Conservation (phyloP, 148 eudicot species). For the Vaccinium corymbosum region DNA sequence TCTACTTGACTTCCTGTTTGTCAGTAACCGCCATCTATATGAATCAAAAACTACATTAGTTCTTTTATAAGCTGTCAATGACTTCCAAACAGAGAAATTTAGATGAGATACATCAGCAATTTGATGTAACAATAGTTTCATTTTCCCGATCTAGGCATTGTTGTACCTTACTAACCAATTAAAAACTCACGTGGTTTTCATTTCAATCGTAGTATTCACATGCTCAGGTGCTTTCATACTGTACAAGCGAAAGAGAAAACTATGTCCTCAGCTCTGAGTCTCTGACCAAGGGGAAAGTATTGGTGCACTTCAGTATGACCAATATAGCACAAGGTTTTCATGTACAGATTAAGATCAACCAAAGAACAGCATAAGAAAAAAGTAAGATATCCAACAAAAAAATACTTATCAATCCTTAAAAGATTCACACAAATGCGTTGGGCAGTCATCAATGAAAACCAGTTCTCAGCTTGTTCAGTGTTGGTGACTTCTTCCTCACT, state of each 20-base stretch:
- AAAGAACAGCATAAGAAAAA: background rate
- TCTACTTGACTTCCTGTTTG: background rate
- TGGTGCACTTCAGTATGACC: background rate
- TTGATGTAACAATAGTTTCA: background rate
- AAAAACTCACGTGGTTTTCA: background rate
- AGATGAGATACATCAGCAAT: background rate
- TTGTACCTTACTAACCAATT: background rate
- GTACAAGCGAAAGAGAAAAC: background rate
- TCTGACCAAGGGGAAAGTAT: background rate
- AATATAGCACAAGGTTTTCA: background rate
- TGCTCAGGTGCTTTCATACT: background rate
- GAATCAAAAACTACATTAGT: background rate
- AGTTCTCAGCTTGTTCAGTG: constrained; percentile 97
- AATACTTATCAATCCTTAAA: background rate
- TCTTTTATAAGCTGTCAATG: background rate
- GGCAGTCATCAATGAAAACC: constrained; percentile 98
- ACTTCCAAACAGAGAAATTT: background rate
- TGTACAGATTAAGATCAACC: background rate
- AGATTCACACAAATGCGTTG: constrained; percentile 70
- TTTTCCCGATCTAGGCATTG: background rate
- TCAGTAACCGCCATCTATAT: background rate
- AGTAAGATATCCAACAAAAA: background rate
- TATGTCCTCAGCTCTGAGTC: background rate
- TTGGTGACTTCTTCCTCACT: constrained; percentile 98
- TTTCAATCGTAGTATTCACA: background rate